Evolutionary conservation across 2,329 filamentous ascomycete genomes (phyloP), one percentile per base, ranked within the genome.

Genomic region (Ilyonectria robusta): DNA sequence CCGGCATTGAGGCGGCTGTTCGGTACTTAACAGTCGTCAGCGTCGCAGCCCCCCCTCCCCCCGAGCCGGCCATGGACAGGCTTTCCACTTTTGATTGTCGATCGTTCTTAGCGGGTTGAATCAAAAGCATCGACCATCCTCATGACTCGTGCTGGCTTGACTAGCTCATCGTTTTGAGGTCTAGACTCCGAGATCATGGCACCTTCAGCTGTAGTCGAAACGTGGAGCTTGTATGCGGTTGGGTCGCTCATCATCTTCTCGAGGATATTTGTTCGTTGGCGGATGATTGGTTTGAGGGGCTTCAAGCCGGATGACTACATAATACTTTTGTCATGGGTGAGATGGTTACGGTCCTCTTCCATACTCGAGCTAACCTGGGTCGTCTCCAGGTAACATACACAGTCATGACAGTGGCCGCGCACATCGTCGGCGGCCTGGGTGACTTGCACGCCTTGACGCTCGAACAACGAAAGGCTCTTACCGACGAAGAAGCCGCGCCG

Each of bases 401-500:
- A 1, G 47, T 67, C 46, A 69, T 69, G 67, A 69, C 67, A 11
- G 67, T 69, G n/a, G 67, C 67, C 4, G 67, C 67, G 17, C 67
- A 69, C 37, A 69, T 69, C 26, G 63, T 66, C 19, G 67, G 67
- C 29, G 67, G 64, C 6, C 23, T 54, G 2, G 67, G 63, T 42
- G 67, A 69, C 40, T 46, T 69, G 7, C 67, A 69, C 33, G 64
- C 56, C n/a, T 26, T 69, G 17, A 42, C 67, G n/a, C 17, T 67
- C 17, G 59, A 40, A 10, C 44, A 67, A 48, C 64, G 67, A 21
- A 55, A 64, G 46, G 17, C 11, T 15, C 8, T 69, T 19, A 56
- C 60, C 9, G 23, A 57, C 8, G 57, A 65, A 4, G 40, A 67
- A 33, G 64, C 64, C 11, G 35, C 55, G 13, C 37, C 67, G 10